A percentile compares a stretch with the other conserved stretches of the same genome.
Conservation (phyloP, 371 early-diverging fungal species). For the Parasitella parasitica region DNA sequence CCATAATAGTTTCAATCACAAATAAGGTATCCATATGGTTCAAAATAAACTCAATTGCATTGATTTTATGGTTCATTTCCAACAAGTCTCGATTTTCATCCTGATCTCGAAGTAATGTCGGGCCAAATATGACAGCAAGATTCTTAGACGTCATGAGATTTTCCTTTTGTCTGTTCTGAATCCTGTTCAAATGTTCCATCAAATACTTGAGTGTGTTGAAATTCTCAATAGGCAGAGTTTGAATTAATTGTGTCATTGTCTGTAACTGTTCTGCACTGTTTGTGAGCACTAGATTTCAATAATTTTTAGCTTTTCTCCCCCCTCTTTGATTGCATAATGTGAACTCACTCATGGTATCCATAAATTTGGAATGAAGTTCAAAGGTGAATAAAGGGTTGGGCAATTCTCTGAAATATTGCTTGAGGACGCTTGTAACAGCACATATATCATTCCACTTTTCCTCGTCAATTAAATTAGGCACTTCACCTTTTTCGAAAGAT, state of each 20-base stretch:
- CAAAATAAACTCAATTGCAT: constrained; percentile 63
- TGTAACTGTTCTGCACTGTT: constrained; percentile 19
- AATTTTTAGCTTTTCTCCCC: background rate
- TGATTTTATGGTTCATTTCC: constrained; percentile 79
- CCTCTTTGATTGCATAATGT: background rate
- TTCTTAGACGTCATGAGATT: constrained; percentile 91
- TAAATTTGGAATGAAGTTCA: constrained; percentile 73
- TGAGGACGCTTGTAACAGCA: constrained; percentile 86
- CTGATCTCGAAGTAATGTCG: constrained; percentile 78
- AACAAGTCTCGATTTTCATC: constrained; percentile 69
- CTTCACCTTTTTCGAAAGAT: constrained; percentile 48
- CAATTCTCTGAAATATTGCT: constrained; percentile 90
- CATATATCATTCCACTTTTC: constrained; percentile 62
- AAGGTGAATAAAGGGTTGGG: constrained; percentile 90
- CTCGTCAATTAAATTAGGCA: constrained; percentile 47
- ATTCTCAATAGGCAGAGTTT: constrained; percentile 40
- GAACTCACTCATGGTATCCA: constrained; percentile 52
- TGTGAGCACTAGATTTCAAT: constrained; percentile 14
- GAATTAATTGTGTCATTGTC: constrained; percentile 23
- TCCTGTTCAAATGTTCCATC: constrained; percentile 39
- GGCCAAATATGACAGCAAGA: constrained; percentile 92
- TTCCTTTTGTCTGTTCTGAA: constrained; percentile 53
- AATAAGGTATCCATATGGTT: constrained; percentile 47
- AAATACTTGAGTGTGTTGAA: constrained; percentile 45
- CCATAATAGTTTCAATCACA: constrained; percentile 23